Base-by-base conservation (phyloP, 31 red algal species). In the Pterothamnion heteromorphum region DNA sequence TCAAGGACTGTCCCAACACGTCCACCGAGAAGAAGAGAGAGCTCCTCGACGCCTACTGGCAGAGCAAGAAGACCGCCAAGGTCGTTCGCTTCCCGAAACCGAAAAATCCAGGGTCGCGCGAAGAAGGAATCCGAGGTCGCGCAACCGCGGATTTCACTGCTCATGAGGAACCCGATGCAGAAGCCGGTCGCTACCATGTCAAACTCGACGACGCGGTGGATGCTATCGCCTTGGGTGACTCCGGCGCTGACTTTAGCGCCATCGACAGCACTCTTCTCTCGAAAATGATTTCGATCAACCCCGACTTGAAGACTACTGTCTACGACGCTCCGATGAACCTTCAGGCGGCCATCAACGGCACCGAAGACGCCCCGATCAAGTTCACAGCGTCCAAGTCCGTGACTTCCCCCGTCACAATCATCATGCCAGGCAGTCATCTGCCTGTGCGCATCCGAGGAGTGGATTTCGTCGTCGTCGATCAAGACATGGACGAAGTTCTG, bases 131-230 rank as follows among this genome's bases (percentile, higher is more conserved):
- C n/a, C n/a, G n/a, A n/a, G n/a, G n/a, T n/a, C n/a, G n/a, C n/a
- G n/a, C n/a, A n/a, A n/a, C n/a, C n/a, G n/a, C n/a, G n/a, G n/a
- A n/a, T n/a, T n/a, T n/a, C n/a, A n/a, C n/a, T n/a, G 87, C 43
- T n/a, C 9, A 0, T 76, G 39, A 74, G 3, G 5, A 0, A 0
- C 2, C 5, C 1, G 4, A 24, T 4, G 39, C 41, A 4, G 31
- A 86, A 87, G 64, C 82, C 3, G 90, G 76, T 1, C 21, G 90
- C 9, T 84, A 92, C 31, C 22, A 71, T 4, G 35, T 93, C 24
- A 28, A 27, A 31, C 28, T 87, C 32, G 44, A 87, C 38, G 91
- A 57, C 0, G 3, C 3, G 1, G 43, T 88, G n/a, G 44, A 35
- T 36, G 0, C 90, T 0, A 80, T 88, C 2, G 91, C 81, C 14